A percentile compares a stretch with the other conserved stretches of the same genome.
Evolutionary conservation across 2,329 filamentous ascomycete genomes (phyloP).

Genomic region (Epichloe gansuensis): DNA sequence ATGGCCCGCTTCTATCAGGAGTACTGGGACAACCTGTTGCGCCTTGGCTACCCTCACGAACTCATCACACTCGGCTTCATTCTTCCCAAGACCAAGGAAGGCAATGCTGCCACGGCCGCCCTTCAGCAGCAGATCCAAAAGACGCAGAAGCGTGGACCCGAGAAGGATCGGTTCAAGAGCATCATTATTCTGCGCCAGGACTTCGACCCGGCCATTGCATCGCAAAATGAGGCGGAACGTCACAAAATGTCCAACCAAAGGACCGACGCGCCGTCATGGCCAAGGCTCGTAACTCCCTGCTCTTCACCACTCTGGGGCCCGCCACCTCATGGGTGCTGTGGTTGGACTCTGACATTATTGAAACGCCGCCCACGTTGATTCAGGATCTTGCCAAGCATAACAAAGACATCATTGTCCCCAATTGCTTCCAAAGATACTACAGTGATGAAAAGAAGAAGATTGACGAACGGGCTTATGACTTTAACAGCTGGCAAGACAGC

Average conservation of each 20-base stretch:
- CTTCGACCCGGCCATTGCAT: conserved; percentile 68
- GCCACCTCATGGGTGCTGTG: conserved; percentile 92
- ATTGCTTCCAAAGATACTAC: conserved; percentile 83
- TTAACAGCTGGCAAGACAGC: conserved; percentile 95
- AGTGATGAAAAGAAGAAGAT: conserved; percentile 56
- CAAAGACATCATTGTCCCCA: conserved; percentile 85
- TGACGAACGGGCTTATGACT: conserved; percentile 82
- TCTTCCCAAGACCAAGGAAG: conserved; percentile 83
- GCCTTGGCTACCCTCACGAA: conserved; percentile 80
- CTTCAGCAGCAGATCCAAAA: conserved; percentile 76
- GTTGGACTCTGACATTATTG: conserved; percentile 86
- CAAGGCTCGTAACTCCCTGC: conserved; percentile 80
- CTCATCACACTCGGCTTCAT: conserved; percentile 95
- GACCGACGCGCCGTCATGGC: conserved; percentile 79
- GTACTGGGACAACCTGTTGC: conserved; percentile 90
- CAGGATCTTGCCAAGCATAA: conserved; percentile 83
- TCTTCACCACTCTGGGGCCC: conserved; percentile 90
- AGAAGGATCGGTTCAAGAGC: conserved; percentile 76
- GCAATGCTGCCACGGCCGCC: conserved; percentile 71
- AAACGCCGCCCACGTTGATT: conserved; percentile 73
- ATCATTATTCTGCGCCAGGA: conserved; percentile 93
- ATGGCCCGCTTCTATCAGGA: conserved; percentile 85
- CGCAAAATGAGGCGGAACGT: conserved; percentile 76
- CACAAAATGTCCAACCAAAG: conserved; percentile 87
- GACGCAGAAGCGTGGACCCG: conserved; percentile 66